phyloP scores from a whole-genome alignment of 371 early-diverging fungal species.

The Chytridium lagenaria region DNA sequence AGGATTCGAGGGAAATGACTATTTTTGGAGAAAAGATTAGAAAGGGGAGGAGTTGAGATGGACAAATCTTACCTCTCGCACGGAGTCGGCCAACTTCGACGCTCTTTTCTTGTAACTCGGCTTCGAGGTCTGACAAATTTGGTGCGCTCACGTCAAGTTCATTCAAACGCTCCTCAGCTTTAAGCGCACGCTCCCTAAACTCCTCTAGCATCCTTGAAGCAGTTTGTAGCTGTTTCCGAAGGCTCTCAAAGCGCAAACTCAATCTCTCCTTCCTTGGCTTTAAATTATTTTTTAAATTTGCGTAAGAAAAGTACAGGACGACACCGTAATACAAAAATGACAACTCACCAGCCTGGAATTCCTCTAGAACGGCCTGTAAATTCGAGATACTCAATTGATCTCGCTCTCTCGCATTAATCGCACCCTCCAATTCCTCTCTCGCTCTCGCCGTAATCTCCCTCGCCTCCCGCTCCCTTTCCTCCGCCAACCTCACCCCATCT shows the following conservation, averaged over 20 bases:
- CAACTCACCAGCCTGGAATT: slow-evolving; percentile 71
- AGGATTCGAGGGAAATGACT: slow-evolving; percentile 36
- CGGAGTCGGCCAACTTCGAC: slow-evolving; percentile 69
- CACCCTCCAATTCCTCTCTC: slow-evolving; percentile 57
- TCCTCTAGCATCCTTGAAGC: slow-evolving; percentile 64
- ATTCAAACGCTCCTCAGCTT: slow-evolving; percentile 59
- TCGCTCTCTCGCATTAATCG: slow-evolving; percentile 37
- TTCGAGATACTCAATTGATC: slow-evolving; percentile 71
- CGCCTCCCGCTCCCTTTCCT: slow-evolving; percentile 35
- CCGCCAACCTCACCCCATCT: slow-evolving; percentile 32
- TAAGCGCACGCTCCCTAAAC: slow-evolving; percentile 61
- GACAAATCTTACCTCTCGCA: slow-evolving; percentile 15
- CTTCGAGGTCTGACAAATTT: slow-evolving; percentile 68
- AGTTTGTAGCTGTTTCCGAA: slow-evolving; percentile 63
- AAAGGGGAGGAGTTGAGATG: not conserved
- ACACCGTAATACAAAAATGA: not conserved
- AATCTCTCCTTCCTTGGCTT: slow-evolving; percentile 76
- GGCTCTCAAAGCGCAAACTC: slow-evolving; percentile 76
- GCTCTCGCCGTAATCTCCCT: slow-evolving; percentile 59
- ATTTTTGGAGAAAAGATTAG: not conserved
- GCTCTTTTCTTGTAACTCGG: slow-evolving; percentile 78
- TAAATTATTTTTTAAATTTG: slow-evolving; percentile 1
- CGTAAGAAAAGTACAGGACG: slow-evolving; percentile 7
- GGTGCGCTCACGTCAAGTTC: slow-evolving; percentile 23
- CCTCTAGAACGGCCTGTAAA: slow-evolving; percentile 83